Conservation (phyloP, 768 basidiomycete genomes). For the Clitopilus passeckerianus region DNA sequence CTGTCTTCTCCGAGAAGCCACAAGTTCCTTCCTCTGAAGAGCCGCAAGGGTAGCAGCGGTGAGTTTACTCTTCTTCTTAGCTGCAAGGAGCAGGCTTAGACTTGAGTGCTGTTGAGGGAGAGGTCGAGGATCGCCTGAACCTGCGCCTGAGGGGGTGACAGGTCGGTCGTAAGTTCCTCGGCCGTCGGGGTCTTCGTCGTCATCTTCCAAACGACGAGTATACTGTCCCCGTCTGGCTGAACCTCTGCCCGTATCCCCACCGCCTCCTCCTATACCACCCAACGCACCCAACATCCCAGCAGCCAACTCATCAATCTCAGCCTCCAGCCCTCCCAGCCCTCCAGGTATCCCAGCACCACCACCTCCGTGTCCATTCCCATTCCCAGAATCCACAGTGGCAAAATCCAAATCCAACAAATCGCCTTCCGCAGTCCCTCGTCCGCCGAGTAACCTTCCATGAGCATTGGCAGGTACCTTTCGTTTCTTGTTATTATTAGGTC, state of each 20-base stretch:
- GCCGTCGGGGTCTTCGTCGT: background rate
- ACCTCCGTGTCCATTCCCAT: background rate
- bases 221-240: background rate
- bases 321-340: background rate
- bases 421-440: slow-evolving; percentile 27
- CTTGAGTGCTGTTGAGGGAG: background rate
- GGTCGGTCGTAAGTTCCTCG: background rate
- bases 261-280: background rate
- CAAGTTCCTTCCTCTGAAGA: slow-evolving; percentile 69
- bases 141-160: background rate
- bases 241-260: background rate
- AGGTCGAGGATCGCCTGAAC: background rate
- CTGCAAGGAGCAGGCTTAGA: background rate
- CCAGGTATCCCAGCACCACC: background rate
- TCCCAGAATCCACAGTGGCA: background rate
- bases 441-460: slow-evolving; percentile 41
- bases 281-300: background rate
- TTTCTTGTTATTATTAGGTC: slow-evolving; percentile 85
- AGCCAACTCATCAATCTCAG: background rate
- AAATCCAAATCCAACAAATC: background rate
- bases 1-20: slow-evolving; percentile 65
- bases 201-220: background rate
- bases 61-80: slow-evolving; percentile 30
- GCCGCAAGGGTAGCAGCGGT: slow-evolving; percentile 62
- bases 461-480: slow-evolving; percentile 77